Evolutionary conservation across 139 green algal genomes (phyloP).

Genomic region (Ulvella scutata): DNA sequence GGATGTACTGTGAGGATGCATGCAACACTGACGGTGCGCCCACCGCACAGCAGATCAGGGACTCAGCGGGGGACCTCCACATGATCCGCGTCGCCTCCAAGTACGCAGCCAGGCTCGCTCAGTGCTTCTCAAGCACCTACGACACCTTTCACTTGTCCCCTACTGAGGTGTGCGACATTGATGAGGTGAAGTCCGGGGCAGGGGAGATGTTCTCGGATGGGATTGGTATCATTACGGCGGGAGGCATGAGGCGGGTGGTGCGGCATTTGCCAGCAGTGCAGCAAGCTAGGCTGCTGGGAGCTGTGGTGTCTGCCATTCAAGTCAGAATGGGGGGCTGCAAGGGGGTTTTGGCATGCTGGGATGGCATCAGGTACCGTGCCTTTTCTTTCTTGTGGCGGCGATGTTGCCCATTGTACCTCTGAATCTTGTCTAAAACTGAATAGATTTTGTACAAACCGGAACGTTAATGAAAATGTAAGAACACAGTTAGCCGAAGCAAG

Average conservation of each 20-base stretch:
- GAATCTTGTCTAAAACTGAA: too few relatives aligned
- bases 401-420: too few relatives aligned
- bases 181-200: constrained; percentile 13
- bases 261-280: not conserved
- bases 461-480: too few relatives aligned
- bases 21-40: not conserved
- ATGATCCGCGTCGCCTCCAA: constrained; percentile 13
- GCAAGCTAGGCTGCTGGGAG: not conserved
- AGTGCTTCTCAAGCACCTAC: constrained; percentile 29
- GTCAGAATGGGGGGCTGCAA: constrained; percentile 20
- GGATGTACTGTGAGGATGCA: not conserved
- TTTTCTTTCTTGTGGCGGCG: not conserved
- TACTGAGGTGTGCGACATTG: not conserved
- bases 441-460: too few relatives aligned
- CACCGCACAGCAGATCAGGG: constrained; percentile 8
- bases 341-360: constrained; percentile 14
- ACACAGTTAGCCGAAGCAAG: too few relatives aligned
- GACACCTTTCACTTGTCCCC: constrained; percentile 6
- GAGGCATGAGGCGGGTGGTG: constrained; percentile 8
- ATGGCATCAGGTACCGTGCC: not conserved
- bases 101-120: constrained; percentile 26
- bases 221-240: constrained; percentile 20
- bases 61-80: constrained; percentile 18
- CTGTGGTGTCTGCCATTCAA: constrained; percentile 16
- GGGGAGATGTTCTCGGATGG: constrained; percentile 32